These are phyloP conservation scores for Ampelocalamus luodianensis DNA, from an alignment of 176 grass and related monocot species.

Conservation along the genomic window DNA sequence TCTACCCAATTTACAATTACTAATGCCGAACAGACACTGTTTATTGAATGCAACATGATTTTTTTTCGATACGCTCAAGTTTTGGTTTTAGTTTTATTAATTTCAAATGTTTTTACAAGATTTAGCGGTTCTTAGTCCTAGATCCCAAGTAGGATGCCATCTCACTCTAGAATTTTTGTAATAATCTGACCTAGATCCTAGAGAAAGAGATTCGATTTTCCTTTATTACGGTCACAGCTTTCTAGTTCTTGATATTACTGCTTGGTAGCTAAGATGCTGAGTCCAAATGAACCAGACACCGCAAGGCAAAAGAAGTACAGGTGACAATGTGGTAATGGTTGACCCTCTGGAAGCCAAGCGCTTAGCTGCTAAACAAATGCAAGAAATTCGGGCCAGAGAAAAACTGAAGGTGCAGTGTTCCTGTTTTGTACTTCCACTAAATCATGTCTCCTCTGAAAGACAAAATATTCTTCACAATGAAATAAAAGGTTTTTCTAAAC, in stretches of 20 bases:
- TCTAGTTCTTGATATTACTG: slow-evolving; percentile 32
- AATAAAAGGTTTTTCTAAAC: not conserved
- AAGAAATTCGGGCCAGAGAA: slow-evolving; percentile 84
- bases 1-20: not conserved
- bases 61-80: not conserved
- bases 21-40: not conserved
- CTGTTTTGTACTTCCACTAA: slow-evolving; percentile 23
- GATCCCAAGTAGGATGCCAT: not conserved
- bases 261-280: slow-evolving; percentile 32
- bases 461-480: slow-evolving; percentile 9
- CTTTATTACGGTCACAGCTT: not conserved
- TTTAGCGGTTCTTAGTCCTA: slow-evolving; percentile 2
- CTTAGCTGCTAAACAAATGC: slow-evolving; percentile 90
- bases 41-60: slow-evolving; percentile 1
- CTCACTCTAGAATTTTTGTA: slow-evolving; percentile 8
- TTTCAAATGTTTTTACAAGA: slow-evolving; percentile 14
- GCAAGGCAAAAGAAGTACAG: slow-evolving; percentile 71
- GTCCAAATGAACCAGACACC: slow-evolving; percentile 51
- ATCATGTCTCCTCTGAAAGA: slow-evolving; percentile 35
- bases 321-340: slow-evolving; percentile 79
- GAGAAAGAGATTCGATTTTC: slow-evolving; percentile 7
- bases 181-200: not conserved
- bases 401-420: slow-evolving; percentile 64
- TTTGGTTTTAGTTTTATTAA: not conserved
- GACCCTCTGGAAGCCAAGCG: slow-evolving; percentile 92